Conservation (phyloP, 2,329 filamentous ascomycete genomes). For the Didymella sp. region DNA sequence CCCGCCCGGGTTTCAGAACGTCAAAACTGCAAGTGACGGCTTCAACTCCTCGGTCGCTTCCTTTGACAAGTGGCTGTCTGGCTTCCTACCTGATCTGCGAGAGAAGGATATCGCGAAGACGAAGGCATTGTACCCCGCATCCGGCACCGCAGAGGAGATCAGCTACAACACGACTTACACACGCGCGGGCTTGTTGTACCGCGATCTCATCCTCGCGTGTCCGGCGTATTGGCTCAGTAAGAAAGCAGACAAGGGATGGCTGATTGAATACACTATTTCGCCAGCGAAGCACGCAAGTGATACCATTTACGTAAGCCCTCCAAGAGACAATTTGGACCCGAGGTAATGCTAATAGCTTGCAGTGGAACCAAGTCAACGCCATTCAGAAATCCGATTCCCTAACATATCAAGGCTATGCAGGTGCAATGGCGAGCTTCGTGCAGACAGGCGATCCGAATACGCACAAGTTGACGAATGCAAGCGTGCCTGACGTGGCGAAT, state of each 20-base stretch:
- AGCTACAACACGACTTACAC: conserved; percentile 60
- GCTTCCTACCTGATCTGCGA: conserved; percentile 61
- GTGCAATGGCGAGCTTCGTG: conserved; percentile 67
- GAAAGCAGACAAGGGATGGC: conserved; percentile 57
- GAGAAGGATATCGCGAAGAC: conserved; percentile 50
- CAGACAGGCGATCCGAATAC: conserved; percentile 65
- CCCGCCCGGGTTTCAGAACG: conserved; percentile 56
- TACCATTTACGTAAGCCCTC: conserved; percentile 57
- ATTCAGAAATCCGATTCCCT: conserved; percentile 61
- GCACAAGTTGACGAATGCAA: conserved; percentile 60
- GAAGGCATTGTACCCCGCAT: conserved; percentile 57
- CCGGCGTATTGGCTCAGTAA: conserved; percentile 65
- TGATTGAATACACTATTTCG: conserved; percentile 66
- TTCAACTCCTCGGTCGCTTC: conserved; percentile 60
- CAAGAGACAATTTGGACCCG: no score
- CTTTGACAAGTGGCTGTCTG: conserved; percentile 62
- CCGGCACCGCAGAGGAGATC: conserved; percentile 58
- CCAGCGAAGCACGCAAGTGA: conserved; percentile 67
- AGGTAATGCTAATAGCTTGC: conserved; percentile 11
- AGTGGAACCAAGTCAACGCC: conserved; percentile 64
- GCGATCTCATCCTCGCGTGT: conserved; percentile 66
- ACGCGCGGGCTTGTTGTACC: conserved; percentile 64
- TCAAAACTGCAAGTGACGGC: conserved; percentile 41
- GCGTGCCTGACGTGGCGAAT: conserved; percentile 55
- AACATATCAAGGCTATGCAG: conserved; percentile 64